Evolutionary conservation across 2,329 filamentous ascomycete genomes (phyloP).

Genomic region (Penicillium psychrosexuale): DNA sequence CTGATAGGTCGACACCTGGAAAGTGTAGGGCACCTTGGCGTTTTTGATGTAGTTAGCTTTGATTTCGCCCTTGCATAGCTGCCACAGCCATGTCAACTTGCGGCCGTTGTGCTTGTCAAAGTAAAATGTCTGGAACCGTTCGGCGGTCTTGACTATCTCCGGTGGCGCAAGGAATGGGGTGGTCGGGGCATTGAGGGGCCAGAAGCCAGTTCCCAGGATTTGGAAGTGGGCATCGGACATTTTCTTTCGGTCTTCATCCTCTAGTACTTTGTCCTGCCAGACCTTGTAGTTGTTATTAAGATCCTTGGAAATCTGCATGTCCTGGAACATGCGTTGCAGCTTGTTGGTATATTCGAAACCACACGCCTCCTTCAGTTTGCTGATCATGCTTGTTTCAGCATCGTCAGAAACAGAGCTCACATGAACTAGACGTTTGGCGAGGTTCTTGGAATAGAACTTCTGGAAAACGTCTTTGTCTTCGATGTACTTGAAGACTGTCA

Average conservation of each 20-base stretch:
- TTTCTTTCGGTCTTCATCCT: conserved; percentile 63
- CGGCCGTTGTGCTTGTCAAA: conserved; percentile 94
- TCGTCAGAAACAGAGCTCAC: conserved; percentile 95
- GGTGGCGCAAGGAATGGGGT: conserved; percentile 85
- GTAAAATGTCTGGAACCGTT: conserved; percentile 88
- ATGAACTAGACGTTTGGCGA: conserved; percentile 91
- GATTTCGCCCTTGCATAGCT: conserved; percentile 95
- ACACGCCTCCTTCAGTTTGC: conserved; percentile 96
- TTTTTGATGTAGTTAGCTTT: conserved; percentile 89
- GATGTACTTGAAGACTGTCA: conserved; percentile 99
- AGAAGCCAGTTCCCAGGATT: conserved; percentile 93
- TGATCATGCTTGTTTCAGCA: conserved; percentile 98
- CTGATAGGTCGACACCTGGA: conserved; percentile 96
- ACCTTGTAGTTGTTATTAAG: conserved; percentile 86
- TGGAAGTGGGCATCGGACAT: conserved; percentile 84
- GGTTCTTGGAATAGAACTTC: conserved; percentile 97
- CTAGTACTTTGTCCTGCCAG: conserved; percentile 65
- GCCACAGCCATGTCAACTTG: conserved; percentile 97
- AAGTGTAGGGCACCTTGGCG: conserved; percentile 88
- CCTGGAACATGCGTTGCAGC: conserved; percentile 98
- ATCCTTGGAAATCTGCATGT: conserved; percentile 98
- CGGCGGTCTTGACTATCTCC: conserved; percentile 81
- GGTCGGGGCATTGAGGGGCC: conserved; percentile 82
- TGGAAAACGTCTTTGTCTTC: conserved; percentile 99
- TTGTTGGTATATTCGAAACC: conserved; percentile 99